Evolutionary conservation across 495 filamentous ascomycete species (phyloP).

Genomic region (Sporormia fimetaria): DNA sequence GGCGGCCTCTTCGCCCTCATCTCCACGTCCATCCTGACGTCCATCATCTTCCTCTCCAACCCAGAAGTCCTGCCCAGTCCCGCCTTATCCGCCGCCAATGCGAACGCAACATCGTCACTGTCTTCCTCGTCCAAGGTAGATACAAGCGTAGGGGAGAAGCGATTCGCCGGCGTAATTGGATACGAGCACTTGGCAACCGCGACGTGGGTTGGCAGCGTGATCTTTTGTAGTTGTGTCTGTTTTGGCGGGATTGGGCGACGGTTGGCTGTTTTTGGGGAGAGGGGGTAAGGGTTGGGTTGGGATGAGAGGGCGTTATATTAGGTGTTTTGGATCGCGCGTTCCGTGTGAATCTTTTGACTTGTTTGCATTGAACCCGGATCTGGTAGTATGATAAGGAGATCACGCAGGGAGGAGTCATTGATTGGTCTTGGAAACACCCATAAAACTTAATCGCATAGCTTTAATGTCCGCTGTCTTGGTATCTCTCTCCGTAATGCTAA

Average conservation of each 20-base stretch:
- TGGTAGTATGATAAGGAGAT: no score
- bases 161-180: conserved; percentile 46
- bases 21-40: conserved; percentile 64
- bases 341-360: no score
- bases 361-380: no score
- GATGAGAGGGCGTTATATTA: no score
- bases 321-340: no score
- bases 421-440: no score
- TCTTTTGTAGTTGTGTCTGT: conserved; percentile 89
- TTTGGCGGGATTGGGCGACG: conserved; percentile 91
- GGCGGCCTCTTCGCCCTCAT: conserved; percentile 65
- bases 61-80: conserved; percentile 67
- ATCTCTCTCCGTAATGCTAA: no score
- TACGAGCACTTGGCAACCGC: conserved; percentile 67
- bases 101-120: conserved; percentile 11
- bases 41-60: conserved; percentile 56
- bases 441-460: no score
- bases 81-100: conserved; percentile 25
- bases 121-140: no score
- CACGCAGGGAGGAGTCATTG: no score
- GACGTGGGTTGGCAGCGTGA: conserved; percentile 80
- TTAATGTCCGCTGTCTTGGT: no score
- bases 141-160: conserved; percentile 16
- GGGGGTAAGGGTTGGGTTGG: background rate
- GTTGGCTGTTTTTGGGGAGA: conserved; percentile 37